Percentiles rank a stretch among this genome's conserved stretches.
phyloP scores from a whole-genome alignment of 192 early-diverging fungal species.

The Fimicolochytrium jonesii region DNA sequence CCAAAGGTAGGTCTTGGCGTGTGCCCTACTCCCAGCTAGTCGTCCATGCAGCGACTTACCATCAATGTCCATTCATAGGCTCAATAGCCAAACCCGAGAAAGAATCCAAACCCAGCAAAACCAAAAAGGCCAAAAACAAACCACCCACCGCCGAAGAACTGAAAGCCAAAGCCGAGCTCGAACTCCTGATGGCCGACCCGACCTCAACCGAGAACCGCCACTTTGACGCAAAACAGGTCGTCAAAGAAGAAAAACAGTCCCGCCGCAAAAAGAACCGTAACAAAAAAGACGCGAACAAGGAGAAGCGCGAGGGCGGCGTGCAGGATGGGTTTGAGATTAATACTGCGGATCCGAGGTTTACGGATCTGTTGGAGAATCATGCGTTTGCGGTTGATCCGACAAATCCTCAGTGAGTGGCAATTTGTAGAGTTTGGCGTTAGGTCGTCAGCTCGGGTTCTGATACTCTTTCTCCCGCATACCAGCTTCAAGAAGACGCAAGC shows the following conservation, averaged over 20 bases:
- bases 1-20: slow-evolving; percentile 23
- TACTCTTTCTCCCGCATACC: background rate
- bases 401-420: slow-evolving; percentile 67
- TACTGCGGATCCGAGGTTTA: slow-evolving; percentile 80
- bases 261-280: slow-evolving; percentile 47
- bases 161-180: slow-evolving; percentile 66
- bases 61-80: background rate
- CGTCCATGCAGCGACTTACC: too few relatives aligned
- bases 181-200: slow-evolving; percentile 57
- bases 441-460: background rate
- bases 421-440: slow-evolving; percentile 3
- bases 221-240: slow-evolving; percentile 84
- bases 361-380: slow-evolving; percentile 70
- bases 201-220: slow-evolving; percentile 47
- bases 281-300: slow-evolving; percentile 36
- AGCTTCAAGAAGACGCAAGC: slow-evolving; percentile 81
- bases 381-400: slow-evolving; percentile 94
- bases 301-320: slow-evolving; percentile 48
- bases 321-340: slow-evolving; percentile 88
- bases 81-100: background rate
- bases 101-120: background rate
- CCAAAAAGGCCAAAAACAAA: background rate
- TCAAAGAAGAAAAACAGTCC: slow-evolving; percentile 74
- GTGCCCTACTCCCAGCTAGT: too few relatives aligned
- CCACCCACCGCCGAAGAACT: slow-evolving; percentile 10